Evolutionary conservation across 2,329 filamentous ascomycete genomes (phyloP).

Genomic region (Ophiostoma fasciatum): DNA sequence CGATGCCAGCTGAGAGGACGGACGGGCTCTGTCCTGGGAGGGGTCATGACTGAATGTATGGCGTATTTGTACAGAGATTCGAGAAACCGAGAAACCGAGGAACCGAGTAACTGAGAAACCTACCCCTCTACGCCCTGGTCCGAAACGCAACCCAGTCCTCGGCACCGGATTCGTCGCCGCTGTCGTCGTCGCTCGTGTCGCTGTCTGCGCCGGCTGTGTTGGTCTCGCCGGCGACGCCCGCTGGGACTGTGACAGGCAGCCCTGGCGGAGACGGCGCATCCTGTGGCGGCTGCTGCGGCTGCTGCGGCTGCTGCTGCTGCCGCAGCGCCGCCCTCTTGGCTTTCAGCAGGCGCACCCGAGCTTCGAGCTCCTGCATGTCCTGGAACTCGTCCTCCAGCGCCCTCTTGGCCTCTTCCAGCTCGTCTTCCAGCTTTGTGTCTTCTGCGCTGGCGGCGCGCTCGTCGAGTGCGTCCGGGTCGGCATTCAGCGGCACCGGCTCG

Average conservation of each 20-base stretch:
- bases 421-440: constrained; percentile 45
- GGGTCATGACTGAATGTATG: no score
- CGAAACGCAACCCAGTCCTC: constrained; percentile 48
- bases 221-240: no score
- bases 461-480: no score
- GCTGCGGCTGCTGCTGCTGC: constrained; percentile 17
- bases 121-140: constrained; percentile 21
- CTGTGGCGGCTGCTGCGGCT: background rate
- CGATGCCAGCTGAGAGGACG: constrained; percentile 12
- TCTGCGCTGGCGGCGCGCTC: constrained; percentile 33
- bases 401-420: constrained; percentile 60
- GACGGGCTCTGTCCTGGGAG: no score
- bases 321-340: constrained; percentile 56
- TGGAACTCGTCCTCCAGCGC: constrained; percentile 66
- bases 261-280: no score
- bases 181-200: constrained; percentile 25
- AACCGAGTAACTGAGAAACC: no score
- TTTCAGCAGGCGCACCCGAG: constrained; percentile 51
- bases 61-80: no score
- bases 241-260: no score
- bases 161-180: no score
- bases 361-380: constrained; percentile 68
- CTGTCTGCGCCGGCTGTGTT: constrained; percentile 23
- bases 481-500: constrained; percentile 51
- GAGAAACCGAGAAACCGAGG: no score